Evolutionary conservation across 179 eudicot species (phyloP), one percentile per base, ranked within the genome.

Genomic region (Amaranthus tricolor): DNA sequence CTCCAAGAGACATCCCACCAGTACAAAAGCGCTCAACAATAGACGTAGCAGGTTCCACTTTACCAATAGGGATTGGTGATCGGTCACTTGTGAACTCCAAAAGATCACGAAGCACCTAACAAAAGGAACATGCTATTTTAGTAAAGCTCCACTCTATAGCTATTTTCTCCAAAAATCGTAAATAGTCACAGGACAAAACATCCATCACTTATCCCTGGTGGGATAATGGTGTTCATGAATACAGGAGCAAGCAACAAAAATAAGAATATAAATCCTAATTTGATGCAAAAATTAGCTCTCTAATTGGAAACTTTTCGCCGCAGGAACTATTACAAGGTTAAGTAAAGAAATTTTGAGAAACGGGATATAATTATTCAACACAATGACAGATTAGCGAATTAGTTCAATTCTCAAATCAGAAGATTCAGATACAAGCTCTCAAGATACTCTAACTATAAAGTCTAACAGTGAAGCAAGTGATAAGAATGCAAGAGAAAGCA

Each of bases 1-100:
- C 99, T 81, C 99, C 99, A 72, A 96, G 97, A 40, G 99, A 96
- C 99, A 96, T 96, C 68, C 99, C 99, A 78, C 99, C 99, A 31
- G 99, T 96, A 80, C 99, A 96, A 79, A 96, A 96, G 60, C 99
- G 95, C 83, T 89, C 82, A 59, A 91, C 99, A 82, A 96, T 93
- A 74, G 96, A 83, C 52, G 88, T 74, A 83, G 98, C 99, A 82
- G 97, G 84, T 81, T 96, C 99, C 74, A 96, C 99, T 84, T 79
- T 93, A 72, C 99, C 99, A 76, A 96, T 94, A 51, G 99, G 91
- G 83, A 96, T 93, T 12, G 98, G 95, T 58, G 87, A 70, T 50
- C 99, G 92, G 17, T 93, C 93, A 88, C 97, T 96, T 74, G 81
- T 93, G 67, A 93, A 89, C 81, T 96, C 99, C 74, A 96, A 76